Evolutionary conservation across 352 stramenopile species (phyloP).

Genomic region (Phytophthora cactorum): DNA sequence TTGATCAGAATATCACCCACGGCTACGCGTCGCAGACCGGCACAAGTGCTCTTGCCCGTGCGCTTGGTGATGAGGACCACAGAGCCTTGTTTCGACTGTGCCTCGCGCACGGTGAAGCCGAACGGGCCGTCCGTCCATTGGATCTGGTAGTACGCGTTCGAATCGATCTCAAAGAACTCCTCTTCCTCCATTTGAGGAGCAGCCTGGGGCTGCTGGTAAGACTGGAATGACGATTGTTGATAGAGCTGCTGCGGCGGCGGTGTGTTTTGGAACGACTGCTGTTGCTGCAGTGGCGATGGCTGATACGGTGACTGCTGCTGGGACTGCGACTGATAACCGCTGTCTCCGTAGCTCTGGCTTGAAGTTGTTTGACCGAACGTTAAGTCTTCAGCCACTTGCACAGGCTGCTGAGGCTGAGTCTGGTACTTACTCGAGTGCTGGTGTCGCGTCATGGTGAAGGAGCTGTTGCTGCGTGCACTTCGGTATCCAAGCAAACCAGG

Average conservation of each 20-base stretch:
- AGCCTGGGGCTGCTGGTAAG: constrained; percentile 21
- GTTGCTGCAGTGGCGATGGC: constrained; percentile 18
- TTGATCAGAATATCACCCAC: constrained; percentile 81
- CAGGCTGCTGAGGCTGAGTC: constrained; percentile 18
- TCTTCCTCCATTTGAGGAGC: constrained; percentile 39
- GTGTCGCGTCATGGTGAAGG: constrained; percentile 22
- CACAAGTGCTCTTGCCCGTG: constrained; percentile 77
- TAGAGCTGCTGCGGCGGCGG: constrained; percentile 24
- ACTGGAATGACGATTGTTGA: constrained; percentile 25
- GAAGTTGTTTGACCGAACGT: constrained; percentile 23
- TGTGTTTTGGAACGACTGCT: constrained; percentile 21
- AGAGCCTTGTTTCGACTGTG: constrained; percentile 64
- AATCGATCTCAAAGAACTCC: constrained; percentile 70
- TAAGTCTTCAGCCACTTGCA: constrained; percentile 37
- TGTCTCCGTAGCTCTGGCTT: constrained; percentile 28
- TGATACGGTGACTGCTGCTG: constrained; percentile 21
- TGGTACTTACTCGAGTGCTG: constrained; percentile 35
- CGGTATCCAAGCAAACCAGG: constrained; percentile 38
- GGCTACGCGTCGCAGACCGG: constrained; percentile 72
- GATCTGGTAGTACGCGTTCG: constrained; percentile 77
- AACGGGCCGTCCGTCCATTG: constrained; percentile 86
- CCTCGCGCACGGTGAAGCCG: constrained; percentile 82
- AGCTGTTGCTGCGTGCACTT: constrained; percentile 36
- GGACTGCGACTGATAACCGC: constrained; percentile 26
- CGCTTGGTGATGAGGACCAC: constrained; percentile 85